Conservation (phyloP, 2,329 filamentous ascomycete genomes). For the Reticulascus tulasneorum region DNA sequence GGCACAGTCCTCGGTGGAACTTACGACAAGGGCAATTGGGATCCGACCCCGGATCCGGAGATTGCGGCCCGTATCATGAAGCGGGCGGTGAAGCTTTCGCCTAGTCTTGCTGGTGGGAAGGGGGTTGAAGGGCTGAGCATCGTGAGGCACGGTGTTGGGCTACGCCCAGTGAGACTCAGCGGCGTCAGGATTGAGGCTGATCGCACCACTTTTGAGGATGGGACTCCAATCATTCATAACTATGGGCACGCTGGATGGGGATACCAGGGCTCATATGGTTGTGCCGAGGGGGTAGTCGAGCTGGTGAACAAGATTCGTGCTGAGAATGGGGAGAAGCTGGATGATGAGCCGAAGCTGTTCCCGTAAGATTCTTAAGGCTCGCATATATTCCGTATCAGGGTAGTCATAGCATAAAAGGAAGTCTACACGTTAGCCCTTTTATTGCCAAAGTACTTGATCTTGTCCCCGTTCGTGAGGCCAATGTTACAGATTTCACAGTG, state of each 20-base stretch:
- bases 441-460: no score
- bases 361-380: no score
- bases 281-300: constrained; percentile 61
- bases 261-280: constrained; percentile 67
- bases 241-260: constrained; percentile 80
- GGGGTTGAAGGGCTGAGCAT: constrained; percentile 71
- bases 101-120: constrained; percentile 58
- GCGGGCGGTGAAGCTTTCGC: constrained; percentile 62
- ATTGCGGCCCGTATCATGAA: constrained; percentile 82
- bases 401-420: no score
- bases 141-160: constrained; percentile 75
- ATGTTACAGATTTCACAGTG: no score
- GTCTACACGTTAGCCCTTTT: no score
- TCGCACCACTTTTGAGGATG: constrained; percentile 48
- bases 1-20: constrained; percentile 86
- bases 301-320: constrained; percentile 59
- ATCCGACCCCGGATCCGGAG: constrained; percentile 72
- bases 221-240: constrained; percentile 69
- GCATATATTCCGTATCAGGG: no score
- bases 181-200: constrained; percentile 76
- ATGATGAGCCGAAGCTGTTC: constrained; percentile 25
- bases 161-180: constrained; percentile 69
- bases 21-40: constrained; percentile 76
- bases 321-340: constrained; percentile 22
- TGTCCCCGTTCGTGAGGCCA: no score